Evolutionary conservation across 345 rosid species (phyloP).

Genomic region (Lepidium africanum): DNA sequence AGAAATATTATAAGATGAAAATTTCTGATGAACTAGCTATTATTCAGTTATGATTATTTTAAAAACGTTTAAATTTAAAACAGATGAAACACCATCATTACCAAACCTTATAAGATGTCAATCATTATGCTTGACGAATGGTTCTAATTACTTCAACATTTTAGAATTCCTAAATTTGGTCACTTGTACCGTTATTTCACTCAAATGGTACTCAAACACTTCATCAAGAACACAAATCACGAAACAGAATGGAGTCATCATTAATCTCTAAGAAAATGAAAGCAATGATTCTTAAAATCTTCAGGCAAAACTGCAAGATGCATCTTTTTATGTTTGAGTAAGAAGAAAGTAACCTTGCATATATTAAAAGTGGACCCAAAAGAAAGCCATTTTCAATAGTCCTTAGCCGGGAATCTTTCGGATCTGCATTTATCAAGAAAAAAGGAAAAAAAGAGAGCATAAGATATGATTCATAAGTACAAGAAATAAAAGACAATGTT

Average conservation of each 20-base stretch:
- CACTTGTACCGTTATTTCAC: background rate
- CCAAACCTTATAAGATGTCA: background rate
- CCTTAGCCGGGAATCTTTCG: conserved; percentile 64
- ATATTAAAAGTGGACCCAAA: conserved; percentile 68
- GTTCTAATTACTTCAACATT: conserved; percentile 5
- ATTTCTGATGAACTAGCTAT: background rate
- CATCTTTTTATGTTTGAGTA: background rate
- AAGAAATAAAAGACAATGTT: background rate
- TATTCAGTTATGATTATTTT: background rate
- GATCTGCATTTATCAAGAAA: conserved; percentile 42
- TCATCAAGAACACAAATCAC: background rate
- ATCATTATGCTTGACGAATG: background rate
- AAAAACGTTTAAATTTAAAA: background rate
- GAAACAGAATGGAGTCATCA: background rate
- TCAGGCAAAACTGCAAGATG: background rate
- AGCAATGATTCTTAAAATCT: background rate
- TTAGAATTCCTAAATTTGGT: background rate
- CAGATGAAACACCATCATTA: background rate
- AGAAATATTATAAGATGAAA: background rate
- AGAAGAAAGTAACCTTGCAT: conserved; percentile 53
- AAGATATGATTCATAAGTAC: background rate
- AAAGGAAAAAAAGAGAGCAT: background rate
- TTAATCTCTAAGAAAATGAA: background rate
- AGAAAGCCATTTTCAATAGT: conserved; percentile 70
- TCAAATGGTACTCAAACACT: background rate